Evolutionary conservation across 768 basidiomycete genomes (phyloP).

Genomic region (Serpula lacrymans): DNA sequence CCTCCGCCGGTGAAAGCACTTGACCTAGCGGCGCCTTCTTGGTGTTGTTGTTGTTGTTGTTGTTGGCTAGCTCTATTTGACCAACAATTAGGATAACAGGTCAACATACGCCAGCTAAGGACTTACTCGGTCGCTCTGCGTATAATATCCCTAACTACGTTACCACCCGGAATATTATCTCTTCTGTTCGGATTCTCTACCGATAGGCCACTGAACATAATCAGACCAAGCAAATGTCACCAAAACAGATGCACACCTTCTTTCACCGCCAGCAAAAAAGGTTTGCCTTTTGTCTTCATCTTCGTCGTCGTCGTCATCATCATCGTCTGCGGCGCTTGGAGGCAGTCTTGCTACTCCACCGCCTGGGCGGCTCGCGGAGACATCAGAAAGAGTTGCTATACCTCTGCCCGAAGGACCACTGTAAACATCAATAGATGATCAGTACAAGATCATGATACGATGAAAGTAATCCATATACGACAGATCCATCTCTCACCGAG

Average conservation of each 20-base stretch:
- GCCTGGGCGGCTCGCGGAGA: conserved; percentile 17
- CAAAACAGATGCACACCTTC: conserved; percentile 51
- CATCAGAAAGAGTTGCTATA: conserved; percentile 35
- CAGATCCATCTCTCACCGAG: conserved; percentile 14
- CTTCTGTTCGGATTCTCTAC: conserved; percentile 77
- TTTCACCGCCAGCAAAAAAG: conserved; percentile 94
- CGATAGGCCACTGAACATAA: conserved; percentile 67
- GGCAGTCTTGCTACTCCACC: conserved; percentile 12
- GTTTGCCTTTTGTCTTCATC: conserved; percentile 53
- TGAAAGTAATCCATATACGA: not conserved
- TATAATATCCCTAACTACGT: conserved; percentile 68
- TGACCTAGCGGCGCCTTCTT: conserved; percentile 16
- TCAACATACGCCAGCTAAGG: conserved; percentile 6
- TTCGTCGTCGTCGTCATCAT: conserved; percentile 52
- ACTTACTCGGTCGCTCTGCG: conserved; percentile 78
- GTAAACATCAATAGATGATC: not conserved
- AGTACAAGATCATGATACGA: not conserved
- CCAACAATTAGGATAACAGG: conserved; percentile 3
- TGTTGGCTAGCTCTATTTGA: not conserved
- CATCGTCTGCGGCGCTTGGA: conserved; percentile 33
- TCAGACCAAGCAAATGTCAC: conserved; percentile 1
- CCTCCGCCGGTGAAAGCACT: conserved; percentile 66
- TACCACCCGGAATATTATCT: conserved; percentile 46
- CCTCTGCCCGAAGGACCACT: conserved; percentile 23
- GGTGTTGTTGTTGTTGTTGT: conserved; percentile 13